Conservation (phyloP, 306 rosid species). For the Bauhinia variegata region DNA sequence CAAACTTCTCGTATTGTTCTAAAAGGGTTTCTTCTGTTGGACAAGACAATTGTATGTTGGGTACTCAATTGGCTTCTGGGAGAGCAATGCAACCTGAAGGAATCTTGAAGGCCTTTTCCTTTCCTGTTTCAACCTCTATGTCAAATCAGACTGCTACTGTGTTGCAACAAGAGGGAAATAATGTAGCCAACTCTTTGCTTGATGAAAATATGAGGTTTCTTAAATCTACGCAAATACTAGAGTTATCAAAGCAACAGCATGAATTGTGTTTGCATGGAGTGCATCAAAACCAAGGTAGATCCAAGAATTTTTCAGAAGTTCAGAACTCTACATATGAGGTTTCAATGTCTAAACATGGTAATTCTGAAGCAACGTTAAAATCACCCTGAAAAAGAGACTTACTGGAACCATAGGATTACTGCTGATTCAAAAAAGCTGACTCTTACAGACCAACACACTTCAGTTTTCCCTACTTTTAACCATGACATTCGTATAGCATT, state of each 20-base stretch:
- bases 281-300: constrained; percentile 45
- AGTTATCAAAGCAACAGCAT: constrained; percentile 52
- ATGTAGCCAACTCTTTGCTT: constrained; percentile 39
- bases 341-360: constrained; percentile 38
- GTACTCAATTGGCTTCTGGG: constrained; percentile 34
- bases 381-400: constrained; percentile 34
- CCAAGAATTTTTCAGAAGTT: constrained; percentile 30
- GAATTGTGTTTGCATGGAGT: constrained; percentile 36
- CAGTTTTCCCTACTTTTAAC: constrained; percentile 14
- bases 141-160: constrained; percentile 39
- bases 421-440: constrained; percentile 42
- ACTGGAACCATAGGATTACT: constrained; percentile 36
- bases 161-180: constrained; percentile 35
- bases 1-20: constrained; percentile 28
- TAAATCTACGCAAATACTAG: constrained; percentile 48
- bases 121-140: constrained; percentile 41
- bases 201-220: constrained; percentile 59
- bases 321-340: constrained; percentile 38
- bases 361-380: constrained; percentile 42
- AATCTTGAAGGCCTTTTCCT: constrained; percentile 46
- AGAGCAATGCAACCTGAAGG: constrained; percentile 36
- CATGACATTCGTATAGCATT: neutral
- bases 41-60: constrained; percentile 32
- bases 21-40: constrained; percentile 43
- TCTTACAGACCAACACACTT: constrained; percentile 36